Evolutionary conservation across 1,284 basidiomycete species (phyloP).

Genomic region (Apiotrichum mycotoxinovorans): DNA sequence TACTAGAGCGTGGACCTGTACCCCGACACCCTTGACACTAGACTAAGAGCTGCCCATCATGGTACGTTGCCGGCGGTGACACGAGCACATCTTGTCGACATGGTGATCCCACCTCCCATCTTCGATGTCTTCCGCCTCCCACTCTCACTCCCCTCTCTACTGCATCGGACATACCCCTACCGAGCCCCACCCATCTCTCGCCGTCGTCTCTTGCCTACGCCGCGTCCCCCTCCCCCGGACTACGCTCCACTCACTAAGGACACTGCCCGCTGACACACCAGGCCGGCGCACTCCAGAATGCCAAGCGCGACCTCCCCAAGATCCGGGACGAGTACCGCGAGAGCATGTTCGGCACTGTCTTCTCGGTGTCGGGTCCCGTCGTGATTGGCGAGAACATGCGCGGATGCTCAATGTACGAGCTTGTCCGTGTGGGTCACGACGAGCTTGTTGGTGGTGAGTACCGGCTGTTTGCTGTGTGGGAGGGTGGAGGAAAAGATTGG

Average conservation of each 20-base stretch:
- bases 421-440: slow-evolving; percentile 90
- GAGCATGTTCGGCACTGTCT: slow-evolving; percentile 83
- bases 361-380: slow-evolving; percentile 85
- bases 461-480: background rate
- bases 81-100: no score
- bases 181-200: background rate
- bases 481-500: no score
- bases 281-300: slow-evolving; percentile 89
- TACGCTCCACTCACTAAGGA: background rate
- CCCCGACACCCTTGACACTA: background rate
- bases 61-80: background rate
- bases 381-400: slow-evolving; percentile 96
- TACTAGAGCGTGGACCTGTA: no score
- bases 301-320: slow-evolving; percentile 78
- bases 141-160: background rate
- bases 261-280: no score
- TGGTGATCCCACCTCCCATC: no score
- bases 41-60: background rate
- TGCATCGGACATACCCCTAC: background rate
- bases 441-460: slow-evolving; percentile 86
- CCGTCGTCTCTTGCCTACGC: background rate
- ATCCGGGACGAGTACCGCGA: slow-evolving; percentile 85
- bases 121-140: no score
- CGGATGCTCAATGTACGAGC: slow-evolving; percentile 94
- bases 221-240: background rate